Base-by-base conservation (phyloP, 192 early-diverging fungal species). In the Entomortierella chlamydospora region DNA sequence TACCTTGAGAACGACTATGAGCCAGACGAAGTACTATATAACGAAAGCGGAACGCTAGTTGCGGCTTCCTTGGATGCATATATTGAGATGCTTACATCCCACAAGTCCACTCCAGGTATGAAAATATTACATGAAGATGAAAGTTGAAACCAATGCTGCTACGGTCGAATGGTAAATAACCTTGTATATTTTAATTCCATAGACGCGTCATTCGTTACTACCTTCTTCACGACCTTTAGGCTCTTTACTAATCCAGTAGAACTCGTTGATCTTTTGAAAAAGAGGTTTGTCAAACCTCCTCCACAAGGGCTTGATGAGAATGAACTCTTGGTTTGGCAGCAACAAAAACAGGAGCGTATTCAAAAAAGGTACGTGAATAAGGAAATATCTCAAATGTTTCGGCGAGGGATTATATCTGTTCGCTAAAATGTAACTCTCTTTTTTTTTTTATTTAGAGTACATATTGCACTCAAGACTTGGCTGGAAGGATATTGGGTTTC, bases 151-250 rank as follows among this genome's bases (percentile, higher is more conserved):
- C 10, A 37, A 10, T 37, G 4, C 10, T 37, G 10, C 34, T 7
- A 10, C 34, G 10, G n/a, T 37, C 10, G 34, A 4, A 37, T 37
- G 34, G 10, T 10, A 37, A 37, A 37, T 37, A 37, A 37, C 34
- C 34, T 37, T 37, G 34, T 34, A 57, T 43, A 20, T 42, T 30
- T 22, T 42, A 30, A 70, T n/a, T n/a, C n/a, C n/a, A 64, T 86
- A 86, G 91, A 93, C 65, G 39, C 88, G 3, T 70, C 86, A 9
- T 97, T 90, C 67, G 85, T 84, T 0, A 73, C 68, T 25, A 86
- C 92, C 0, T 99, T 99, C 72, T 88, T 97, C 47, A 84, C 95
- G 28, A 92, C 95, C 0, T 99, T 97, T 81, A 91, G 94, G 6
- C 81, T 92, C 2, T 98, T 98, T 68, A 92, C 91, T 23, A 87